Evolutionary conservation across 2,329 filamentous ascomycete species (phyloP), one percentile per base, ranked within the genome.

Genomic region (Fusarium pseudonygamai): DNA sequence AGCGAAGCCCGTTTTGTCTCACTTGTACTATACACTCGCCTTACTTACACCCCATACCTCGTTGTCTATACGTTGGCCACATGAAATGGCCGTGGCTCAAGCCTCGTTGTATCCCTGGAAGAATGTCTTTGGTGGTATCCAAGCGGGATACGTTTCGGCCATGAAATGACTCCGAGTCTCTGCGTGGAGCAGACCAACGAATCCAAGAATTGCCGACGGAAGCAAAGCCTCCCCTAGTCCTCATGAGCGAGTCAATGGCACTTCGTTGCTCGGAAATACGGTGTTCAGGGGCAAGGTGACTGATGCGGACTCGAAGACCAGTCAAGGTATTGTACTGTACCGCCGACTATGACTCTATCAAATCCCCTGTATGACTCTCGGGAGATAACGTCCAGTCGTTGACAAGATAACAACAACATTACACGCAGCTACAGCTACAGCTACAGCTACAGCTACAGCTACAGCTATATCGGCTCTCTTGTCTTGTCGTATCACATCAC

Each of bases 341-440:
- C 49, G 30, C 50, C 46, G 55, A 30, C 37, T 24, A 71, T 61
- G 45, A 45, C 64, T 68, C 64, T 49, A 43, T 52, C 57, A 45
- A 65, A 36, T 53, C 55, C 71, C 71, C 58, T 69, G 64, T 58
- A 57, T 59, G 22, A 46, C 28, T 64, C 36, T 43, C 53, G 60
- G 55, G 40, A 61, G 64, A 69, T 60, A 57, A 47, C 43, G 15
- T 37, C 60, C 52, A 39, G 56, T 72, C 69, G 45, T 63, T 69
- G 64, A 74, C 64, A 74, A 64, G 60, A 75, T 45, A 47, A 39
- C 22, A 55, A 62, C 39, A 36, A 4, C 30, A 72, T 46, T 69
- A 42, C 67, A 72, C 59, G 69, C 56, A 59, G 30, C 18, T 49
- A 55, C 50, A 40, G 37, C 26, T 42, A 50, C 60, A 60, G 40